Conservation (phyloP, 1,139 yeast species). For the Blastobotrys raffinosifermentans region DNA sequence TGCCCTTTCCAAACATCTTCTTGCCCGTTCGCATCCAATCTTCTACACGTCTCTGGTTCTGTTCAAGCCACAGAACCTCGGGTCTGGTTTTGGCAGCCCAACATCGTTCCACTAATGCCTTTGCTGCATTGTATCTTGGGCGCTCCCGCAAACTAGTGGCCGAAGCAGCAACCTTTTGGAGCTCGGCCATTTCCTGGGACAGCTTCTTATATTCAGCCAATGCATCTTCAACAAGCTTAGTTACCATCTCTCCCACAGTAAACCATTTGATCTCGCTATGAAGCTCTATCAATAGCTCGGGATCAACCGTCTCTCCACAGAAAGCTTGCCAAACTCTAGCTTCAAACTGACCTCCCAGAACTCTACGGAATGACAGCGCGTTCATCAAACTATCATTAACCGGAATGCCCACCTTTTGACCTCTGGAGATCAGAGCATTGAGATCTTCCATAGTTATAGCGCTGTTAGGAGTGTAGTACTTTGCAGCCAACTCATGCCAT, state of each 20-base stretch:
- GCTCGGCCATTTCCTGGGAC: neutral
- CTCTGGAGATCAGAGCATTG: slow-evolving; percentile 38
- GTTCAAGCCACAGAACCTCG: slow-evolving; percentile 17
- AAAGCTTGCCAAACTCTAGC: slow-evolving; percentile 12
- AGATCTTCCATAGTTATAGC: slow-evolving; percentile 38
- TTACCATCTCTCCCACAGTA: neutral
- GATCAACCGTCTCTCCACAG: neutral
- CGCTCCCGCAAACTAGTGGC: slow-evolving; percentile 22
- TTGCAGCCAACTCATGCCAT: no score
- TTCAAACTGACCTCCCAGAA: slow-evolving; percentile 23
- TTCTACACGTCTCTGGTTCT: slow-evolving; percentile 18
- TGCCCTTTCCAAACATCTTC: slow-evolving; percentile 35
- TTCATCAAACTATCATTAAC: slow-evolving; percentile 20
- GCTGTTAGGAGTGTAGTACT: no score
- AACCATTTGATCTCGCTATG: neutral
- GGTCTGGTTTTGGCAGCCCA: slow-evolving; percentile 19
- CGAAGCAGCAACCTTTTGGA: neutral
- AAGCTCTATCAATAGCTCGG: neutral
- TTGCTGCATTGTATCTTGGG: slow-evolving; percentile 27
- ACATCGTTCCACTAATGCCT: slow-evolving; percentile 24
- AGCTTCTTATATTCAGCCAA: neutral
- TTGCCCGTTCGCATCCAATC: slow-evolving; percentile 45
- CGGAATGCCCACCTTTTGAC: slow-evolving; percentile 34
- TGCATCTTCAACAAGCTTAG: neutral
- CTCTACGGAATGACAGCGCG: slow-evolving; percentile 14